phyloP scores from a whole-genome alignment of 495 filamentous ascomycete species.

The Neurospora sp. region DNA sequence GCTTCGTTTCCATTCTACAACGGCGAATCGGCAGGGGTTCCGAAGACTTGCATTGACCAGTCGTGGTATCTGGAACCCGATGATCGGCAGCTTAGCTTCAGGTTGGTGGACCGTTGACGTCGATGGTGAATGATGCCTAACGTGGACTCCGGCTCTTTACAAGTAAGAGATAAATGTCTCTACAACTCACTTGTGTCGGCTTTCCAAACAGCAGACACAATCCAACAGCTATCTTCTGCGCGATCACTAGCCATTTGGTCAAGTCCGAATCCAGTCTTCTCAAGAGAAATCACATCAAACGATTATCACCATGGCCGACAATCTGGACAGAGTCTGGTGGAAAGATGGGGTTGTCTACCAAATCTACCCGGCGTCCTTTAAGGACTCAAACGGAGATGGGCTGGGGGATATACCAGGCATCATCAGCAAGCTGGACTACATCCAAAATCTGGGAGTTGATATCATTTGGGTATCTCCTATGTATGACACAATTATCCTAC shows the following conservation, averaged over 20 bases:
- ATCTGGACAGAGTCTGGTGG: constrained; percentile 21
- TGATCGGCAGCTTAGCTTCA: background rate
- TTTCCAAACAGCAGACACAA: background rate
- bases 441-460: constrained; percentile 53
- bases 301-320: background rate
- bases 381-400: constrained; percentile 59
- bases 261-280: background rate
- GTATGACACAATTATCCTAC: background rate
- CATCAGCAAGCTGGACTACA: constrained; percentile 55
- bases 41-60: background rate
- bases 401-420: constrained; percentile 61
- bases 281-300: background rate
- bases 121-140: background rate
- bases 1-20: background rate
- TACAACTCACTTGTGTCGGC: background rate
- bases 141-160: background rate
- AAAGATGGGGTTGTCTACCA: constrained; percentile 49
- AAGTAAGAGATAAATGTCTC: background rate
- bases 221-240: background rate
- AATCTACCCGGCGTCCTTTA: constrained; percentile 60
- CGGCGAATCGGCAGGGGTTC: background rate
- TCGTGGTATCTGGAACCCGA: background rate
- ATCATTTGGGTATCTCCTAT: constrained; percentile 61
- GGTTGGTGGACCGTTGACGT: background rate
- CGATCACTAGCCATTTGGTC: background rate